These are phyloP conservation scores for Silene vulgaris DNA, from an alignment of 179 eudicot species.

Conservation along the genomic window DNA sequence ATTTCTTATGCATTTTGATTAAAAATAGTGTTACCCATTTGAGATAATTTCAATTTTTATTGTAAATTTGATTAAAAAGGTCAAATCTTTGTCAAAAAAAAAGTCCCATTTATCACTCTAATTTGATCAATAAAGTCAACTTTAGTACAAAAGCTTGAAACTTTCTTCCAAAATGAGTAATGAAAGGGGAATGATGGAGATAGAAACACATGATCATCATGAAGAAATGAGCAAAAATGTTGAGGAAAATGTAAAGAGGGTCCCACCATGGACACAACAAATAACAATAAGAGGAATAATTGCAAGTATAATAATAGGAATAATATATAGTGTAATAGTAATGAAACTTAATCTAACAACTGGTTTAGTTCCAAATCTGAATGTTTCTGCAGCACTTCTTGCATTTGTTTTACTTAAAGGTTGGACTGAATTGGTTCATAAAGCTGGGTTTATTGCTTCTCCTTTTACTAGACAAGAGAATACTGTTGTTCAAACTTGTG, in stretches of 20 bases:
- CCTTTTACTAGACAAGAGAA: conserved; percentile 90
- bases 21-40: not conserved
- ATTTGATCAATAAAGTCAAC: not conserved
- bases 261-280: conserved; percentile 67
- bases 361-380: conserved; percentile 79
- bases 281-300: conserved; percentile 65
- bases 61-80: not conserved
- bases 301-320: conserved; percentile 64
- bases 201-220: conserved; percentile 19
- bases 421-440: conserved; percentile 62
- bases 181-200: conserved; percentile 21
- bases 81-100: not conserved
- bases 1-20: not conserved
- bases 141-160: not conserved
- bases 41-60: not conserved
- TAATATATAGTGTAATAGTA: conserved; percentile 66
- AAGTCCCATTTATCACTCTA: not conserved
- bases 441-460: conserved; percentile 41
- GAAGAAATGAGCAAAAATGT: conserved; percentile 19
- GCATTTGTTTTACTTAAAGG: conserved; percentile 53
- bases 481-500: conserved; percentile 84
- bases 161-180: conserved; percentile 16
- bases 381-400: conserved; percentile 85
- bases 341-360: conserved; percentile 90
- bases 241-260: conserved; percentile 27